Evolutionary conservation across 192 early-diverging fungal genomes (phyloP), one percentile per base, ranked within the genome.

Genomic region (Linnemannia elongata): DNA sequence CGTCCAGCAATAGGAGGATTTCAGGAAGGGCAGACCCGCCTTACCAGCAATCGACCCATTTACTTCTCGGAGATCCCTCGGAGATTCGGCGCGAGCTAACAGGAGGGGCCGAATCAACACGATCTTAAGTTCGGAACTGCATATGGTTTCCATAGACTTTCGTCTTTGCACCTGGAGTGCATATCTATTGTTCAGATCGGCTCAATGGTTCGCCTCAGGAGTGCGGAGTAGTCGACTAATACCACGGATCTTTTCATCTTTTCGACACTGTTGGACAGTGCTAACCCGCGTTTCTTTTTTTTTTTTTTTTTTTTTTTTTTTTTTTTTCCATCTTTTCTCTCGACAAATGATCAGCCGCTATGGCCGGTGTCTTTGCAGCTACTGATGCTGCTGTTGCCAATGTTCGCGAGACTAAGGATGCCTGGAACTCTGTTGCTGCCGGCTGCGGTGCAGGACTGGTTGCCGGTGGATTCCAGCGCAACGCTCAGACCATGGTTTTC

Each of bases 291-390:
- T 60, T 66, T 30, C 13, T 66, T 66, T 27, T 66, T 30, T 30
- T 66, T 66, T 27, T 66, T 30, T 30, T 66, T 66, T 27, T 66
- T 30, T 30, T 66, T 66, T 27, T 66, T 30, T 30, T 66, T 66
- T 27, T 66, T 30, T 30, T 66, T 66, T 27, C 13, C 39, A 38
- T 78, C 42, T 70, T 52, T 70, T 75, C 18, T 24, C 70, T 68
- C 6, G 18, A 55, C 27, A 69, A 74, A 42, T 82, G 68, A 27
- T 44, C 90, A 94, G 95, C 94, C 80, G 94, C 93, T 30, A 94
- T 96, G 91, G 95, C 94, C 72, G 95, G 95, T 87, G 90, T 95
- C 45, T 96, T 94, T 93, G 91, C 94, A 45, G 92, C 91, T 44
- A 93, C 92, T 63, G 94, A 94, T 74, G 89, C 92, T 33, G 88